Percentiles rank a stretch among this genome's conserved stretches.
Conservation (phyloP, 1,284 basidiomycete species). For the Irpex lacteus region DNA sequence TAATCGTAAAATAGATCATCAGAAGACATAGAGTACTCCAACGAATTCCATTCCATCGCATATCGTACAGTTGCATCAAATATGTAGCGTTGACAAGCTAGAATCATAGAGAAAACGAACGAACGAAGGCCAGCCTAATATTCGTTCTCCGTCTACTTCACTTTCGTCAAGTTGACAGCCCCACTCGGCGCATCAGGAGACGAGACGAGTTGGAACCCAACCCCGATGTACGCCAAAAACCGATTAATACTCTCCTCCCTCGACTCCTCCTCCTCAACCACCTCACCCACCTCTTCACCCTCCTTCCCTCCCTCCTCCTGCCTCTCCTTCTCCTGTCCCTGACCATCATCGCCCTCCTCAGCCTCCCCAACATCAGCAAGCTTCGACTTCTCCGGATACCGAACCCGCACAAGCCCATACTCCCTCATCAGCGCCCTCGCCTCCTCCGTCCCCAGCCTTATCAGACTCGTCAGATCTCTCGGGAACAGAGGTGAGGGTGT, state of each 20-base stretch:
- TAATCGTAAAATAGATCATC: too few relatives aligned
- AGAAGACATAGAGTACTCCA: too few relatives aligned
- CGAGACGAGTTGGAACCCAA: conserved; percentile 16
- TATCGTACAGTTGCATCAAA: too few relatives aligned
- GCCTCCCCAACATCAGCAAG: neutral
- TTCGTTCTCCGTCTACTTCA: conserved; percentile 21
- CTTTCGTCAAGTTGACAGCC: conserved; percentile 22
- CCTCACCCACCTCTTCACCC: conserved; percentile 3
- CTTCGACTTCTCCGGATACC: conserved; percentile 15
- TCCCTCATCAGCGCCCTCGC: conserved; percentile 38
- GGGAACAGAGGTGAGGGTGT: conserved; percentile 29
- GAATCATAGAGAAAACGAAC: too few relatives aligned
- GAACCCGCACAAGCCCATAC: conserved; percentile 34
- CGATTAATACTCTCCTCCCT: conserved; percentile 38
- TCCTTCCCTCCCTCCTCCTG: neutral
- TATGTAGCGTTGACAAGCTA: too few relatives aligned
- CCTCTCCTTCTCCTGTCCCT: neutral
- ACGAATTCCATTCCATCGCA: too few relatives aligned
- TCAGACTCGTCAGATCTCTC: conserved; percentile 35
- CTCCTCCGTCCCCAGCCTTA: conserved; percentile 37
- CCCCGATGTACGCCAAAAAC: conserved; percentile 45
- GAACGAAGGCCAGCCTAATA: too few relatives aligned
- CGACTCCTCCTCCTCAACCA: conserved; percentile 10
- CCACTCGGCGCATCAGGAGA: neutral
- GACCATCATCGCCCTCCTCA: neutral